Conservation (phyloP, 805 yeast species). For the Sugiyamaella valdiviana region DNA sequence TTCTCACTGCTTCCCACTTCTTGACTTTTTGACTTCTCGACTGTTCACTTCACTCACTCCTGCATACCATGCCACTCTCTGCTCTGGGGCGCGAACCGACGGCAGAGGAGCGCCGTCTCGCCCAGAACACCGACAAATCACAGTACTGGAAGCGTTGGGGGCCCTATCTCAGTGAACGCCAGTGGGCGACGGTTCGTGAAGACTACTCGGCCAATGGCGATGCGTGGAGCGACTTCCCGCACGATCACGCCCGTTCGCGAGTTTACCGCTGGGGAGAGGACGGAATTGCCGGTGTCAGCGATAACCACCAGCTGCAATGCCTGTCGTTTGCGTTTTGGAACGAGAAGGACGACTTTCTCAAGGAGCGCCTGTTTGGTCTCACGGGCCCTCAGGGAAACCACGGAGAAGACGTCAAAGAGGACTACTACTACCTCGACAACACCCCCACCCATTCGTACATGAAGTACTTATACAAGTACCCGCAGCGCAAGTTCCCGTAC, state of each 20-base stretch:
- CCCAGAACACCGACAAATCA: slow-evolving; percentile 34
- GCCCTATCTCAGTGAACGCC: slow-evolving; percentile 80
- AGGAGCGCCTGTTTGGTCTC: slow-evolving; percentile 80
- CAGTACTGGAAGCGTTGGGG: slow-evolving; percentile 88
- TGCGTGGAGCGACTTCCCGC: slow-evolving; percentile 86
- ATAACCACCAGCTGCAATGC: slow-evolving; percentile 71
- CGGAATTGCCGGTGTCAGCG: slow-evolving; percentile 86
- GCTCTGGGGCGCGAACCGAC: neutral
- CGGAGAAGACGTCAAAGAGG: slow-evolving; percentile 83
- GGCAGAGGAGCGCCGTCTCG: slow-evolving; percentile 38
- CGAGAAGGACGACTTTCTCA: slow-evolving; percentile 75
- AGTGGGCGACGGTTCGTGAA: slow-evolving; percentile 69
- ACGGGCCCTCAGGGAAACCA: slow-evolving; percentile 94
- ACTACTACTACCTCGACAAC: slow-evolving; percentile 71
- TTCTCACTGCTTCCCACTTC: no score
- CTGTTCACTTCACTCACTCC: no score
- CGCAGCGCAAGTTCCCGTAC: slow-evolving; percentile 81
- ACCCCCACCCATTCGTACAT: slow-evolving; percentile 90
- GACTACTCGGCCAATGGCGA: slow-evolving; percentile 82
- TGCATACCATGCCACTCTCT: neutral
- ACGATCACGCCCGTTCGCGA: slow-evolving; percentile 74
- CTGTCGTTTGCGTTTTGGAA: slow-evolving; percentile 87
- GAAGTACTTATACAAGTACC: slow-evolving; percentile 87
- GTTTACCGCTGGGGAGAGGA: slow-evolving; percentile 95
- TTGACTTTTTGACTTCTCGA: no score